phyloP scores from a whole-genome alignment of 1,284 basidiomycete genomes.

The Moniliella sp. region DNA sequence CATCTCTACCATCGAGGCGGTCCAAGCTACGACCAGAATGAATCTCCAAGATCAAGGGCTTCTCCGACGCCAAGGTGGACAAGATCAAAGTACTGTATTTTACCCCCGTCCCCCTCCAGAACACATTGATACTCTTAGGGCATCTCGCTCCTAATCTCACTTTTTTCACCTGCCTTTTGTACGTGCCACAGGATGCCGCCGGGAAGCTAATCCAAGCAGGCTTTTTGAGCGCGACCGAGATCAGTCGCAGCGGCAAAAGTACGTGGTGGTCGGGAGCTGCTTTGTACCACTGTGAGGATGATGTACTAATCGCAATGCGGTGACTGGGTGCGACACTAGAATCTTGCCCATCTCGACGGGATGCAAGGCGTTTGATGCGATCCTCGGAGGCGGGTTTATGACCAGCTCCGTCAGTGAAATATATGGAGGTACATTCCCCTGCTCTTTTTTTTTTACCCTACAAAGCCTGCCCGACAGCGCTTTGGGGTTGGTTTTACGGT shows the following conservation, averaged over 20 bases:
- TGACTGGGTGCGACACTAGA: not conserved
- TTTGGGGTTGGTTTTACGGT: too few relatives aligned
- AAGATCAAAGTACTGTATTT: slow-evolving; percentile 1
- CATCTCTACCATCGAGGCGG: slow-evolving; percentile 1
- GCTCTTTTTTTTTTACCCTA: not conserved
- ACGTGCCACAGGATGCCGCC: slow-evolving; percentile 1
- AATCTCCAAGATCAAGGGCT: not conserved
- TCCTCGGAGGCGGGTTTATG: slow-evolving; percentile 1
- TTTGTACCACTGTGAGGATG: too few relatives aligned
- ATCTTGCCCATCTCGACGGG: slow-evolving; percentile 1
- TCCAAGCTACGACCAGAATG: not conserved
- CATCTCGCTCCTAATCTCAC: too few relatives aligned
- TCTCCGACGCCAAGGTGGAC: slow-evolving; percentile 2
- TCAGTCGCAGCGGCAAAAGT: not conserved
- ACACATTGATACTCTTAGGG: too few relatives aligned
- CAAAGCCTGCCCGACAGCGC: not conserved
- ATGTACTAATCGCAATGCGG: not conserved
- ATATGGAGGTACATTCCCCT: slow-evolving; percentile 1
- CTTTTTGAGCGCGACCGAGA: not conserved
- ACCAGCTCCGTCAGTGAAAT: slow-evolving; percentile 1
- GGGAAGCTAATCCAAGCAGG: not conserved
- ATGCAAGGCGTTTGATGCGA: not conserved
- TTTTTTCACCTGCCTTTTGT: not conserved
- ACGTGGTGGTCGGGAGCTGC: too few relatives aligned
- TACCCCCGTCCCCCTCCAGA: not conserved